Base-by-base conservation (phyloP, 345 rosid genomes). In the Citrus medica region DNA sequence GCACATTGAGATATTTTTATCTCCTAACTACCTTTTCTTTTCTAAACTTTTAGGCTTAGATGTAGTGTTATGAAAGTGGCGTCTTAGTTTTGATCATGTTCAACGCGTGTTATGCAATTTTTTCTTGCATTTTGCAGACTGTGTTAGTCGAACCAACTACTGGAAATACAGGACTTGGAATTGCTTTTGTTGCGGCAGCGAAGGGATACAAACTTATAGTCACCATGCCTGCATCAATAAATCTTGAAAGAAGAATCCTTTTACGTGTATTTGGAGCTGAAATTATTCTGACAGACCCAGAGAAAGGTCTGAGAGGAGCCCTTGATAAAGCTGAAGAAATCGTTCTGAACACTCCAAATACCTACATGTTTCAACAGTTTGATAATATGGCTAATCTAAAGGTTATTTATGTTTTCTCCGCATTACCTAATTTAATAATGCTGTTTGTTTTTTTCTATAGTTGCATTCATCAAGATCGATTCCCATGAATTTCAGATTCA, bases 191-290 rank as follows among this genome's bases (percentile, higher is more conserved):
- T 73, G 98, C 97, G 9, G 97, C 98, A 38, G 84, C 87, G 48
- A 95, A 88, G 87, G 97, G 96, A 22, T 93, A 92, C 80, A 92
- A 90, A 71, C 90, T 95, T 75, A 92, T 90, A 40, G 90, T 89
- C 75, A 89, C 97, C 25, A 93, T 95, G 99, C 99, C 97, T 55
- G 93, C 99, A 67, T 95, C 99, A 25, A 87, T 93, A 63, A 84
- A 89, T 77, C 78, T 91, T 59, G 98, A 95, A 77, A 95, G 97
- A 84, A 87, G 97, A 82, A 78, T 95, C 79, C 91, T 95, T 75
- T 76, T 95, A 85, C 94, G 96, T 25, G 95, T 95, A 37, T 89
- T 93, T 74, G 98, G 99, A 76, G 94, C 98, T 21, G 95, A 95
- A 79, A 77, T 95, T 75, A 86, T 95, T 77, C 75, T 95, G 78